Base-by-base conservation (phyloP, 1,284 basidiomycete genomes). In the Neonothopanus nambi region DNA sequence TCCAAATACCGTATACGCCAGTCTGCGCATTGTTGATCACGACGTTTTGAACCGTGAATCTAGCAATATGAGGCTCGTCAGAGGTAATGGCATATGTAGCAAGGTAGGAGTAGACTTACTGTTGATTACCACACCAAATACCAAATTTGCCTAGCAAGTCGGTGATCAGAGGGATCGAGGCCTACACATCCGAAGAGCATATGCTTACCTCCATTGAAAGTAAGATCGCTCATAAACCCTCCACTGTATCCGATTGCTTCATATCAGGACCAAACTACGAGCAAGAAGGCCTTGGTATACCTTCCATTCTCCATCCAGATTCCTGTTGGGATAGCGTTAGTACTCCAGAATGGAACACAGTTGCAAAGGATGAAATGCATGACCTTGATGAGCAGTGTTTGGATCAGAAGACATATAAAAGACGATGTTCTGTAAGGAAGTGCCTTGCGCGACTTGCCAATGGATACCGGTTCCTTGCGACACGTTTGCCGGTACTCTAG, bases 401-500 rank as follows among this genome's bases (percentile, higher is more conserved):
- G 70, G 55, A 24, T 67, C 75, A 24, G 70, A 71, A 3, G 75
- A 76, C 79, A 84, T 79, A 36, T 79, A 64, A 57, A 85, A 77
- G 44, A 75, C 70, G 45, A 84, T 72, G 63, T 84, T 82, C 57
- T 76, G 71, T n/a, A 84, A 67, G n/a, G 76, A 78, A 0, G 82
- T 85, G 1, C 80, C 78, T 63, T 85, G 83, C 9, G 81, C 78
- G 12, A 84, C 82, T 64, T 84, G 81, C 74, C 81, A 82, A 57
- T 85, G 80, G 17, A 82, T 65, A 36, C 78, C 80, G 24, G 76
- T 80, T 6, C 73, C 75, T 40, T 58, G 57, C 5, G 65, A 63
- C 7, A 66, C 56, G 1, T 67, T 57, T 2, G 71, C 65, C 28
- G 75, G 74, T 59, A 77, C 72, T 36, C 63, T 64, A 30, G n/a